Percentiles rank a stretch among this genome's conserved stretches.
Conservation (phyloP, 129 eudicot species). For the Dittrichia graveolens region DNA sequence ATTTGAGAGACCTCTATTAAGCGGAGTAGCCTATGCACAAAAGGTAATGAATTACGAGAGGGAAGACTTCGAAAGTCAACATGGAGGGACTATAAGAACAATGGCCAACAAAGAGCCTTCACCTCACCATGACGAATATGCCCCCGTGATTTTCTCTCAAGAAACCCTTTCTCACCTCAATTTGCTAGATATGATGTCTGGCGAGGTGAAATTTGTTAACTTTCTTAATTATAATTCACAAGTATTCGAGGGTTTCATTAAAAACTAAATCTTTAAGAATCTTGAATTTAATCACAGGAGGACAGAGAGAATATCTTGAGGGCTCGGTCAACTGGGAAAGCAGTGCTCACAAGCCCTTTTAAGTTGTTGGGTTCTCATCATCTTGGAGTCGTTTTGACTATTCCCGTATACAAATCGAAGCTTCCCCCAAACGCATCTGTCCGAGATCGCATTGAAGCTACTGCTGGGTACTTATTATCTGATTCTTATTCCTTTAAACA, state of each 20-base stretch:
- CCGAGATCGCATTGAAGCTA: conserved; percentile 63
- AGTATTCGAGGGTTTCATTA: conserved; percentile 9
- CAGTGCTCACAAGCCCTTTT: conserved; percentile 83
- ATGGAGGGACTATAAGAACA: conserved; percentile 78
- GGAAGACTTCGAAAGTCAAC: conserved; percentile 69
- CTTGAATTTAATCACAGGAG: conserved; percentile 51
- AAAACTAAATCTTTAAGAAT: background rate
- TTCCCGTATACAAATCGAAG: conserved; percentile 73
- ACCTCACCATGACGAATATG: conserved; percentile 76
- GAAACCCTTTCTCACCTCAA: conserved; percentile 80
- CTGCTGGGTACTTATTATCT: conserved; percentile 63
- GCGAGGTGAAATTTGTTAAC: conserved; percentile 63
- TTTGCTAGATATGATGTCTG: conserved; percentile 92
- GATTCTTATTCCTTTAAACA: background rate
- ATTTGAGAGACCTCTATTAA: conserved; percentile 81
- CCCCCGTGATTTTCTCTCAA: conserved; percentile 84
- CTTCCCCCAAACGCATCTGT: conserved; percentile 63
- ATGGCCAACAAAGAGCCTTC: conserved; percentile 78
- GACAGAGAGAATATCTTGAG: conserved; percentile 79
- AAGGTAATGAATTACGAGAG: conserved; percentile 61
- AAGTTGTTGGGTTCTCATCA: conserved; percentile 71
- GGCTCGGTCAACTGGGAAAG: conserved; percentile 87
- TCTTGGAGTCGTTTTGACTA: conserved; percentile 87
- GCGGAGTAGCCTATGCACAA: conserved; percentile 84
- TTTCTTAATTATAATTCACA: conserved; percentile 7